Percentiles rank a stretch among this genome's conserved stretches.
Conservation (phyloP, 1,139 yeast genomes). For the Suhomyces bribrorum region DNA sequence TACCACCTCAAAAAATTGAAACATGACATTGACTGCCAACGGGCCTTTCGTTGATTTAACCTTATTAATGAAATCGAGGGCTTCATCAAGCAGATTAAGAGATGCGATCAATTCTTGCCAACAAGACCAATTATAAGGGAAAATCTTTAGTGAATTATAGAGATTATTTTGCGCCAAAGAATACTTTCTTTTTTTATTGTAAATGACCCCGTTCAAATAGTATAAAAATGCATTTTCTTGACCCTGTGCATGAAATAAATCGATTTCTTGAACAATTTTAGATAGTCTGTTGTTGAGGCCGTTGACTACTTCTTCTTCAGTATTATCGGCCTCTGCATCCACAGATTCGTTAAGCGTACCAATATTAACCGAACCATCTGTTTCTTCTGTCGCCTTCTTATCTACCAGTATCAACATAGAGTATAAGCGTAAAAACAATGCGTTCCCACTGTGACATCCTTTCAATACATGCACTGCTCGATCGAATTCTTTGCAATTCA, state of each 20-base stretch:
- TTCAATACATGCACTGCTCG: constrained; percentile 66
- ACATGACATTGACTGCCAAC: constrained; percentile 48
- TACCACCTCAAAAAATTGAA: constrained; percentile 67
- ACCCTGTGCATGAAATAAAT: constrained; percentile 27
- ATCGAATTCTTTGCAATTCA: constrained; percentile 84
- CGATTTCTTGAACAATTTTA: constrained; percentile 47
- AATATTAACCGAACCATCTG: constrained; percentile 55
- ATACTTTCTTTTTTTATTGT: constrained; percentile 61
- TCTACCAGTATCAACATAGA: constrained; percentile 73
- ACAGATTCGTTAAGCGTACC: constrained; percentile 21
- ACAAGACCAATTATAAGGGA: constrained; percentile 91
- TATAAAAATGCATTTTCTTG: constrained; percentile 59
- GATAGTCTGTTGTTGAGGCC: constrained; percentile 32
- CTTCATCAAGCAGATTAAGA: constrained; percentile 64
- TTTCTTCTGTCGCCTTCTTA: constrained; percentile 68
- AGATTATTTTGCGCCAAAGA: constrained; percentile 60
- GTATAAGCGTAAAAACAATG: constrained; percentile 67
- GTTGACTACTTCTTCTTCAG: constrained; percentile 18
- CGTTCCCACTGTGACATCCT: constrained; percentile 53
- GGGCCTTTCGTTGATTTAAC: constrained; percentile 29
- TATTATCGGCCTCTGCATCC: constrained; percentile 11
- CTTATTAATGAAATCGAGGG: constrained; percentile 46
- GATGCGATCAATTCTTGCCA: constrained; percentile 83
- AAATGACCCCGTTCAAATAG: constrained; percentile 68
- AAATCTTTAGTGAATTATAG: constrained; percentile 56